Percentiles rank a stretch among this genome's conserved stretches.
Evolutionary conservation across 108 stramenopile species (phyloP).

Genomic region (Pseudonitzschia multiseries): DNA sequence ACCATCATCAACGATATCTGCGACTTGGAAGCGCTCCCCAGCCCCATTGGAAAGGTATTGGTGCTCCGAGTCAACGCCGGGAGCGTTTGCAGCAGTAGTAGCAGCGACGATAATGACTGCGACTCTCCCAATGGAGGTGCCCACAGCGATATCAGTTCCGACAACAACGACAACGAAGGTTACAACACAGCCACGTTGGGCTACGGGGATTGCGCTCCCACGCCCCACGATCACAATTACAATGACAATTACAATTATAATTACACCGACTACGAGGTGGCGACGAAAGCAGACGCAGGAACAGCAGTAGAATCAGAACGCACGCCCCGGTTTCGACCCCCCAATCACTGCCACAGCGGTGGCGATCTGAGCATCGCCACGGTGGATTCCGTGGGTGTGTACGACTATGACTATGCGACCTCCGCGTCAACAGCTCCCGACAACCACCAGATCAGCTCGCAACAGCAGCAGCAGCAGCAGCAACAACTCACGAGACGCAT

Average conservation of each 20-base stretch:
- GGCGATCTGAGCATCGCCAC: neutral
- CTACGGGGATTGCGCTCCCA: constrained; percentile 34
- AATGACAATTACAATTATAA: neutral
- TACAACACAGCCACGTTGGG: neutral
- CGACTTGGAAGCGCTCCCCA: constrained; percentile 43
- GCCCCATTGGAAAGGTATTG: neutral
- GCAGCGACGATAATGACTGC: neutral
- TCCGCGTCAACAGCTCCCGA: too few relatives aligned
- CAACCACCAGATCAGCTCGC: neutral
- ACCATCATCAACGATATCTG: constrained; percentile 74
- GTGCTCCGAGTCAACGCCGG: neutral
- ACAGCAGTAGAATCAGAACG: too few relatives aligned
- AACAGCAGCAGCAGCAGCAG: neutral
- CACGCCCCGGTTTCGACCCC: neutral
- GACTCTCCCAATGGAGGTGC: neutral
- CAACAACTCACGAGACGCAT: constrained; percentile 7
- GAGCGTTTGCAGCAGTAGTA: neutral
- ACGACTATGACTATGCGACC: too few relatives aligned
- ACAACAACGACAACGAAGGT: neutral
- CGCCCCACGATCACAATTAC: constrained; percentile 6
- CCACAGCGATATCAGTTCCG: too few relatives aligned
- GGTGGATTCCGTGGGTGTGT: neutral
- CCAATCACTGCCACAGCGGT: neutral
- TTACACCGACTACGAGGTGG: too few relatives aligned
- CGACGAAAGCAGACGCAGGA: too few relatives aligned